Conservation (phyloP, 257 asterid species). For the Hygrophila difformis region DNA sequence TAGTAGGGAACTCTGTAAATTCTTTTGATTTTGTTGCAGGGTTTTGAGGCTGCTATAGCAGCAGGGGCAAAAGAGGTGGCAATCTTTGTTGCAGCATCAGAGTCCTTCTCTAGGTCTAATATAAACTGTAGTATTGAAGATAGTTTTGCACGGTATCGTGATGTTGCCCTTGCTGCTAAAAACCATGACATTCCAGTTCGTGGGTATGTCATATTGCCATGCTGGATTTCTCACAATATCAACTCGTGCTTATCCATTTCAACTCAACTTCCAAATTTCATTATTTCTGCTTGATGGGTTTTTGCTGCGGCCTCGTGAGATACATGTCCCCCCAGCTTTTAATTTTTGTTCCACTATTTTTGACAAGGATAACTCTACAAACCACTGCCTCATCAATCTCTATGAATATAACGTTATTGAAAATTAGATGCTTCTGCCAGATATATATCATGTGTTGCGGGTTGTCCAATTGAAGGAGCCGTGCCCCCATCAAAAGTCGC, state of each 20-base stretch:
- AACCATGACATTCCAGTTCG: slow-evolving; percentile 60
- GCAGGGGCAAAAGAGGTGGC: slow-evolving; percentile 96
- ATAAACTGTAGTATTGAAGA: slow-evolving; percentile 78
- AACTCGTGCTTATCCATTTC: slow-evolving; percentile 4
- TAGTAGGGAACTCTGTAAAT: not conserved
- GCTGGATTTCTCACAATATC: slow-evolving; percentile 2
- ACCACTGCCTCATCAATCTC: no score
- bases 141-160: slow-evolving; percentile 68
- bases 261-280: slow-evolving; percentile 6
- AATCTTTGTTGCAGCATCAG: slow-evolving; percentile 88
- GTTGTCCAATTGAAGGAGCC: slow-evolving; percentile 94
- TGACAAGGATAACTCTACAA: no score
- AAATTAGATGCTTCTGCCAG: slow-evolving; percentile 30
- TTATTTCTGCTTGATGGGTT: no score
- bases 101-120: slow-evolving; percentile 76
- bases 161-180: slow-evolving; percentile 72
- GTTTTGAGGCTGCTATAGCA: slow-evolving; percentile 75
- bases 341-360: no score
- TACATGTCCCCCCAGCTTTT: no score
- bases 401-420: not conserved
- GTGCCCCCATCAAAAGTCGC: slow-evolving; percentile 78
- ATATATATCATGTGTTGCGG: slow-evolving; percentile 87
- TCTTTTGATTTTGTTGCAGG: slow-evolving; percentile 31
- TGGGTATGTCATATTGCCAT: slow-evolving; percentile 45
- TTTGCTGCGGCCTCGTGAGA: no score